A percentile compares a stretch with the other conserved stretches of the same genome.
These are phyloP conservation scores for Mycena kentingensis DNA, from an alignment of 768 basidiomycete genomes.

Conservation along the genomic window DNA sequence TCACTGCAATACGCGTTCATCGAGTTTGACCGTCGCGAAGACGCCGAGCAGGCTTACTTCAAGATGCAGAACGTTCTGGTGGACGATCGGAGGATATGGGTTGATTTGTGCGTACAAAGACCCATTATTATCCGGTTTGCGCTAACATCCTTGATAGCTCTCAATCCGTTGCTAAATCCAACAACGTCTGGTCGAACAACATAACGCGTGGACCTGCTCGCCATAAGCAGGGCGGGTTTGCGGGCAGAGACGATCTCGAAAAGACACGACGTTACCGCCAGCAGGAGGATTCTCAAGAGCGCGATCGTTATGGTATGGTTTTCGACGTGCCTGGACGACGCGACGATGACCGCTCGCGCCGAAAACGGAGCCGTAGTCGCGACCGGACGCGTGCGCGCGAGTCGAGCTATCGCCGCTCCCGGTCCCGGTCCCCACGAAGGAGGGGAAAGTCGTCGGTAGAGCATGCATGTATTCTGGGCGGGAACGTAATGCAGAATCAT, in stretches of 20 bases:
- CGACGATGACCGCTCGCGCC: too few relatives aligned
- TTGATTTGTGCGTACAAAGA: slow-evolving; percentile 96
- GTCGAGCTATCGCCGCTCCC: too few relatives aligned
- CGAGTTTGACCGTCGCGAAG: slow-evolving; percentile 92
- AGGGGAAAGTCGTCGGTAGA: too few relatives aligned
- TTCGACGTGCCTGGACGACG: slow-evolving; percentile 87
- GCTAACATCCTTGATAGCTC: slow-evolving; percentile 52
- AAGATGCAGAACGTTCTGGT: slow-evolving; percentile 99
- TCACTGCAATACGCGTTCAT: slow-evolving; percentile 98
- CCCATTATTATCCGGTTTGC: slow-evolving; percentile 7
- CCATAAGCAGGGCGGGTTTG: slow-evolving; percentile 52
- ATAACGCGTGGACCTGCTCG: slow-evolving; percentile 52
- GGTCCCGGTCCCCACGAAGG: too few relatives aligned
- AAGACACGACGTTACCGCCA: slow-evolving; percentile 68
- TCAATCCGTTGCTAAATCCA: slow-evolving; percentile 90
- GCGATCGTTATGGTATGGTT: slow-evolving; percentile 71
- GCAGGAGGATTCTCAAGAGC: slow-evolving; percentile 35
- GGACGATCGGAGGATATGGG: slow-evolving; percentile 97
- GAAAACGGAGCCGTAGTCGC: too few relatives aligned
- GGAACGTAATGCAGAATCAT: too few relatives aligned
- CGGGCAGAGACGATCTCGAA: slow-evolving; percentile 75
- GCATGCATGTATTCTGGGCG: too few relatives aligned
- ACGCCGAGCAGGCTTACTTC: slow-evolving; percentile 98
- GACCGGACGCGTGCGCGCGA: too few relatives aligned
- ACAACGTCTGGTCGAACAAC: slow-evolving; percentile 81